Conservation (phyloP, 2,329 filamentous ascomycete species). For the Sordariomycetes sp. region DNA sequence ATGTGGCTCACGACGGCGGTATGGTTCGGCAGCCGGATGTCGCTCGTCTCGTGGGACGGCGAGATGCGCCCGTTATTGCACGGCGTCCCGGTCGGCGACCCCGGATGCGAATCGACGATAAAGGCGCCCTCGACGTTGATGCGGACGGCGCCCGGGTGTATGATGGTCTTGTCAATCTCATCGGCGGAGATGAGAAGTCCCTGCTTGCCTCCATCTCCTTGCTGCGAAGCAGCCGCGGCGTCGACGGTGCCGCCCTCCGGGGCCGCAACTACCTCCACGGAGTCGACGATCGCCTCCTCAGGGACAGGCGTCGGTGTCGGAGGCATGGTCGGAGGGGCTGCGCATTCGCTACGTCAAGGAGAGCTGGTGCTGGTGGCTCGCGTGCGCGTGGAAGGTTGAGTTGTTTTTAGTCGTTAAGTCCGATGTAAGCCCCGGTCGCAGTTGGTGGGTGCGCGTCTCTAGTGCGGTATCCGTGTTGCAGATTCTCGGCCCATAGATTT, state of each 20-base stretch:
- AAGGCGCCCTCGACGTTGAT: slow-evolving; percentile 97
- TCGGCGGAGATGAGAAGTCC: slow-evolving; percentile 31
- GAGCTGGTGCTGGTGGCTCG: neutral
- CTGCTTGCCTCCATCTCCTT: neutral
- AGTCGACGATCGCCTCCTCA: slow-evolving; percentile 1
- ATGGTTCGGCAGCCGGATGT: slow-evolving; percentile 93
- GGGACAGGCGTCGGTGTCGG: neutral
- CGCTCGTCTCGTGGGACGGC: slow-evolving; percentile 59
- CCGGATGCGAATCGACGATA: slow-evolving; percentile 73
- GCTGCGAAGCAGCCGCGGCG: neutral
- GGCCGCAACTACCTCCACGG: neutral
- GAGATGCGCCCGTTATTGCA: slow-evolving; percentile 25
- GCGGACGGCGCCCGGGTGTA: slow-evolving; percentile 58
- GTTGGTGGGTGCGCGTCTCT: neutral
- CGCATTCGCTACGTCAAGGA: neutral
- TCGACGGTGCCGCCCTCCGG: neutral
- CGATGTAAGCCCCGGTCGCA: neutral
- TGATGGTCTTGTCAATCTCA: slow-evolving; percentile 48
- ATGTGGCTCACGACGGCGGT: slow-evolving; percentile 93
- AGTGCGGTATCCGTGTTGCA: neutral
- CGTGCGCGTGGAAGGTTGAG: neutral
- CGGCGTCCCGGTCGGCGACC: slow-evolving; percentile 29
- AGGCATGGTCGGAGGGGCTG: neutral
- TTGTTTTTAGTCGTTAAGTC: neutral
- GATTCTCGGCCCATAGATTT: neutral